Evolutionary conservation across 2,329 filamentous ascomycete genomes (phyloP), one percentile per base, ranked within the genome.

Genomic region (Ophiostoma australiae): DNA sequence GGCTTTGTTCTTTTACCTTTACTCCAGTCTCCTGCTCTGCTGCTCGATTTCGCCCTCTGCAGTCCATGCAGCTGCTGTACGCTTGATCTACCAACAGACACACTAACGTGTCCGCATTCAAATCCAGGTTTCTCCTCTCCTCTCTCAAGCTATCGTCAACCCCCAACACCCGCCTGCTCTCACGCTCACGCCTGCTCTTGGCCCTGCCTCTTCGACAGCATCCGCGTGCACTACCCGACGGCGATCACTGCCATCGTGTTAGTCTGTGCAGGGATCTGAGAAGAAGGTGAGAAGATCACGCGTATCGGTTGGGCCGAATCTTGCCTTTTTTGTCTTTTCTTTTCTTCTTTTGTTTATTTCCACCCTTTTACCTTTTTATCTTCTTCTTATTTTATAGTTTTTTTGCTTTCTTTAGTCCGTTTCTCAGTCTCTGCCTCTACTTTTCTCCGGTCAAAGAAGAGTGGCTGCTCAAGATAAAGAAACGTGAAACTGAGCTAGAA

Each of bases 71-170:
- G 44, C 52, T 27, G 23, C 58, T 17, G 27, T 27, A 33, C 27
- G 27, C 13, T 63, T 63, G 58, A 63, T 63, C 58, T 31, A 35
- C 58, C 58, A 63, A 63, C 58, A 63, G 58, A 63, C 58, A 33
- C 58, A 20, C 58, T 63, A 63, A 63, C 58, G 23, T 63, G 27
- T 31, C 58, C 58, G 11, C 58, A 17, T 63, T 35, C 58, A 63
- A 61, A 63, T 63, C 1, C 58, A 63, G 58, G 27, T 13, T 63
- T 33, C 27, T 33, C 27, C 58, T 63, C 55, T 61, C 8, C 27
- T n/a, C 1, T 23, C 55, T 61, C 27, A 7, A 15, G 4, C 17
- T 52, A 15, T 52, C 5, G 27, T 31, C 44, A 52, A 2, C 17
- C 44, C 20, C n/a, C 52, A 13, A 10, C 52, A 58, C n/a, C 23